Evolutionary conservation across 2,329 filamentous ascomycete species (phyloP).

Genomic region (Trichoderma guizhouense): DNA sequence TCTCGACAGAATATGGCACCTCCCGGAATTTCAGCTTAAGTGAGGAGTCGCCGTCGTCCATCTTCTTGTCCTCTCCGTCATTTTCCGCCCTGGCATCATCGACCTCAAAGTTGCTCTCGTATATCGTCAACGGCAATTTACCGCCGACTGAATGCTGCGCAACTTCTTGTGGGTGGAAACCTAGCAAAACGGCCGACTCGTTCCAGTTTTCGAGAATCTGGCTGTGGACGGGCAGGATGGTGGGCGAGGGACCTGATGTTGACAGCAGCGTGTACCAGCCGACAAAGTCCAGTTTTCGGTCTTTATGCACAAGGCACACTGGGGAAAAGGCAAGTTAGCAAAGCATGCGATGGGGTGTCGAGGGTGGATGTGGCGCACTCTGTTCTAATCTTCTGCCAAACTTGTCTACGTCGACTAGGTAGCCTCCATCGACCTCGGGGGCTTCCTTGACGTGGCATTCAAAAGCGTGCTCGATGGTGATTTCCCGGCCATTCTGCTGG

Average conservation of each 20-base stretch:
- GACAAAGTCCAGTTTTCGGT: constrained; percentile 77
- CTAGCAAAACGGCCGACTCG: constrained; percentile 81
- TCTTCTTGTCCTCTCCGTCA: constrained; percentile 64
- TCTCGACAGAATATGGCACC: constrained; percentile 83
- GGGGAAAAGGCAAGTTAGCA: background rate
- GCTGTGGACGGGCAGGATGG: constrained; percentile 70
- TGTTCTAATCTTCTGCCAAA: constrained; percentile 78
- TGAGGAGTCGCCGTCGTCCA: constrained; percentile 61
- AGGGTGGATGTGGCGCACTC: constrained; percentile 55
- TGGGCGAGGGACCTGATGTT: constrained; percentile 64
- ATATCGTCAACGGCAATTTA: constrained; percentile 85
- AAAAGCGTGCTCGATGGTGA: constrained; percentile 91
- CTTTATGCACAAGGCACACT: constrained; percentile 89
- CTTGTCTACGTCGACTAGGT: constrained; percentile 65
- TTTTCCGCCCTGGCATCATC: constrained; percentile 50
- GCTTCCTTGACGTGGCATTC: constrained; percentile 63
- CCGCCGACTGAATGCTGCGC: constrained; percentile 60
- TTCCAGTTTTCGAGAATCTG: constrained; percentile 73
- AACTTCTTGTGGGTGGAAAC: constrained; percentile 71
- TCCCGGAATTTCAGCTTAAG: constrained; percentile 74
- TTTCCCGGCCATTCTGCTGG: constrained; percentile 83
- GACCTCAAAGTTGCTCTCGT: constrained; percentile 79
- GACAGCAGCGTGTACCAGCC: constrained; percentile 87
- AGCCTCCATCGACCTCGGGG: constrained; percentile 49
- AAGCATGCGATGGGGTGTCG: background rate